Percentiles rank a stretch among this genome's conserved stretches.
These are phyloP conservation scores for Colletotrichum lini DNA, from an alignment of 2,329 filamentous ascomycete species.

Conservation along the genomic window DNA sequence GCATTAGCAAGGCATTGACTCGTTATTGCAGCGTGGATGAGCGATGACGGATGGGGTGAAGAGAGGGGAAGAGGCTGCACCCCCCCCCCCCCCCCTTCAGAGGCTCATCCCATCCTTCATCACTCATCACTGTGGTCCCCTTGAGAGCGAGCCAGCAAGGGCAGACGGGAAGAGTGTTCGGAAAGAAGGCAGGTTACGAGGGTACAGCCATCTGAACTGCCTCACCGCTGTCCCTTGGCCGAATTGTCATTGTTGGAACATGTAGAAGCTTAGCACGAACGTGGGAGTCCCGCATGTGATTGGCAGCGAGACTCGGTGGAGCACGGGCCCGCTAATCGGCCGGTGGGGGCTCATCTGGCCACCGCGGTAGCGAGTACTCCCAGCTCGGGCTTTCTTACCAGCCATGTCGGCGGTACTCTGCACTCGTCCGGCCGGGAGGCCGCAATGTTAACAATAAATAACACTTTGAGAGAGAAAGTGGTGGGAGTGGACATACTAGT, in stretches of 20 bases:
- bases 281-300: conserved; percentile 3
- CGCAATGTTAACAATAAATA: background rate
- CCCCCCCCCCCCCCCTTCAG: too few species aligned
- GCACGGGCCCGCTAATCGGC: conserved; percentile 20
- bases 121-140: background rate
- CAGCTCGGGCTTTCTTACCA: background rate
- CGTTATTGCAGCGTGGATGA: conserved; percentile 8
- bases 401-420: conserved; percentile 9
- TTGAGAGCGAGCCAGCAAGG: conserved; percentile 1
- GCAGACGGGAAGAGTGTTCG: conserved; percentile 10
- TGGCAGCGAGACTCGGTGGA: conserved; percentile 10
- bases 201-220: conserved; percentile 3
- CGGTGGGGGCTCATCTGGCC: conserved; percentile 24
- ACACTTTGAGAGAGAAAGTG: background rate
- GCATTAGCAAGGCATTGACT: conserved; percentile 15
- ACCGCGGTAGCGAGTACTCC: conserved; percentile 3
- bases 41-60: conserved; percentile 24
- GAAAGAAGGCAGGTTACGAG: conserved; percentile 22
- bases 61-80: background rate
- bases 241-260: conserved; percentile 1
- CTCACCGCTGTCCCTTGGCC: background rate
- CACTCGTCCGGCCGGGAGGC: background rate
- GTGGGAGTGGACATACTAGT: conserved; percentile 10
- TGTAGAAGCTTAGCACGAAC: conserved; percentile 36
- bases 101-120: background rate